Conservation (phyloP, 768 basidiomycete genomes). For the Mycena leptocephala region DNA sequence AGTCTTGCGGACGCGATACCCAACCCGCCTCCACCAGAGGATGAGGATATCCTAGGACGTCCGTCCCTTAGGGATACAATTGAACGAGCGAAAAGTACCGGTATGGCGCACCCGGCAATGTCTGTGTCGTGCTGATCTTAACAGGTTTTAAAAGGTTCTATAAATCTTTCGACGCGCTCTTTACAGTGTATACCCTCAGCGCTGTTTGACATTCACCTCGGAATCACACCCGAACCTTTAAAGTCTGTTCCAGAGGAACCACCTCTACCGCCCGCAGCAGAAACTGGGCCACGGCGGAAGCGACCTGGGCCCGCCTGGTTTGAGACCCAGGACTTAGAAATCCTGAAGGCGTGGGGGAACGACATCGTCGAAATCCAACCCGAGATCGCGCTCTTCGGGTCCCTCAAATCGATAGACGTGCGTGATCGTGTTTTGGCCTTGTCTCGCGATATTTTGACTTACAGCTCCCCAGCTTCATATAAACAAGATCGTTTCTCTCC, state of each 20-base stretch:
- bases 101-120: constrained; percentile 59
- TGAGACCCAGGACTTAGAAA: constrained; percentile 84
- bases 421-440: constrained; percentile 45
- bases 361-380: constrained; percentile 85
- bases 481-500: constrained; percentile 77
- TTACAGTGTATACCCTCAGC: constrained; percentile 83
- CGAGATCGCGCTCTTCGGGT: constrained; percentile 89
- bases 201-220: constrained; percentile 87
- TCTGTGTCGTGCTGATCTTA: constrained; percentile 60
- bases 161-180: constrained; percentile 84
- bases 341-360: constrained; percentile 87
- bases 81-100: constrained; percentile 83
- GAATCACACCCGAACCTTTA: constrained; percentile 79
- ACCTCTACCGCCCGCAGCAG: constrained; percentile 58
- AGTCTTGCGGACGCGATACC: constrained; percentile 68
- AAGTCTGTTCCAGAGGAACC: constrained; percentile 78
- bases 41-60: constrained; percentile 74
- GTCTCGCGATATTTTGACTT: background rate
- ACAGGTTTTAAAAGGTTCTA: constrained; percentile 71
- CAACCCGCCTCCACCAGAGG: constrained; percentile 51
- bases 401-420: constrained; percentile 86
- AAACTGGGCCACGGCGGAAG: constrained; percentile 54
- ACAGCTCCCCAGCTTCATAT: constrained; percentile 73
- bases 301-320: constrained; percentile 79
- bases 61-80: constrained; percentile 83